phyloP scores from a whole-genome alignment of 108 stramenopile genomes.

The Cylindrotheca closterium region DNA sequence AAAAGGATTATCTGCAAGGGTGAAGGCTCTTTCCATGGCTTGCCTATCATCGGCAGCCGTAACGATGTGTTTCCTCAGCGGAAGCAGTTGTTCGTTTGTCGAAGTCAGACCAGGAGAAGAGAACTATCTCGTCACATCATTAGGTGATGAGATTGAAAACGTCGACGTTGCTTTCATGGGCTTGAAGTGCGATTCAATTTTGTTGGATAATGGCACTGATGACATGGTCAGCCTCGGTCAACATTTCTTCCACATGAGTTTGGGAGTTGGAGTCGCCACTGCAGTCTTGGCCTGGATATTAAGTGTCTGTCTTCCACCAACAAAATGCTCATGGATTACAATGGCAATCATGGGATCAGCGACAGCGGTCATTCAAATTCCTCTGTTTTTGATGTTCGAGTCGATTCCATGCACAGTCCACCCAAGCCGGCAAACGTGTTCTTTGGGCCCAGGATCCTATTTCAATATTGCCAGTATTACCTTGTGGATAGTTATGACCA shows the following conservation, averaged over 20 bases:
- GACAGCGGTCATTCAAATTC: conserved; percentile 23
- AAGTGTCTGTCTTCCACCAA: conserved; percentile 11
- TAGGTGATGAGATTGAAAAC: not conserved
- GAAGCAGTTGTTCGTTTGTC: conserved; percentile 18
- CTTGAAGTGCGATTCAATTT: conserved; percentile 15
- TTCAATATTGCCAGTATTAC: conserved; percentile 22
- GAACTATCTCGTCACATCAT: conserved; percentile 5
- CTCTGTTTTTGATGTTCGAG: conserved; percentile 27
- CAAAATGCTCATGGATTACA: conserved; percentile 6
- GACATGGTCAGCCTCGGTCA: conserved; percentile 21
- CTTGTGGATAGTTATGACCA: conserved; percentile 27
- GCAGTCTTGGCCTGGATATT: conserved; percentile 23
- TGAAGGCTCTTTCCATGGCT: conserved; percentile 21
- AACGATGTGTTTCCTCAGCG: conserved; percentile 3
- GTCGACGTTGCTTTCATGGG: conserved; percentile 10
- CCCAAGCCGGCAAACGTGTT: conserved; percentile 20
- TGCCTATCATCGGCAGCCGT: conserved; percentile 9
- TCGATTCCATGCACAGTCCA: conserved; percentile 25
- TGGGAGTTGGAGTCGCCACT: conserved; percentile 10
- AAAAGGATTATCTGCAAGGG: too few species aligned
- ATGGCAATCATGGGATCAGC: conserved; percentile 11
- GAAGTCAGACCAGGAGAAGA: conserved; percentile 1
- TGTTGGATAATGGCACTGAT: conserved; percentile 4
- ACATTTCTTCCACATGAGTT: conserved; percentile 8
- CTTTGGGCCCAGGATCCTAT: conserved; percentile 15